These are phyloP conservation scores for Gypsophila paniculata DNA, from an alignment of 179 eudicot species.

Conservation along the genomic window DNA sequence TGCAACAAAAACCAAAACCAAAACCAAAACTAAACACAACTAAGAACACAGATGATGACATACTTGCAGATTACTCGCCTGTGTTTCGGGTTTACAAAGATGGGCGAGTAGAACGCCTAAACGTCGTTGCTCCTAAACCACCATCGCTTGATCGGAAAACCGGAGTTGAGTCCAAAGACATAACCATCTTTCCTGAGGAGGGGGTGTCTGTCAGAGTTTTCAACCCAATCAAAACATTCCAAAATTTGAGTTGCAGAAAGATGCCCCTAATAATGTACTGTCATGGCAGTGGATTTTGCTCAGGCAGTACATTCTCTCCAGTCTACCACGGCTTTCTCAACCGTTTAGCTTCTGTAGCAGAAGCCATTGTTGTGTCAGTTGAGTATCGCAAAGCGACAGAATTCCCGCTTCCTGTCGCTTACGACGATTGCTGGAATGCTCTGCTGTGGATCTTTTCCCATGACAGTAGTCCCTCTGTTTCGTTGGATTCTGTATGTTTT, in stretches of 20 bases:
- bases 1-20: slow-evolving; percentile 5
- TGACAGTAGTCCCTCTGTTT: neutral
- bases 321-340: slow-evolving; percentile 7
- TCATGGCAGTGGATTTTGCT: slow-evolving; percentile 11
- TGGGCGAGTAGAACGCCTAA: neutral
- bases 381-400: slow-evolving; percentile 15
- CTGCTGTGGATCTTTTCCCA: slow-evolving; percentile 13
- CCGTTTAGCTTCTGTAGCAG: neutral
- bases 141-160: neutral
- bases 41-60: neutral
- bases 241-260: neutral
- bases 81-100: slow-evolving; percentile 10
- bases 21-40: neutral
- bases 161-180: slow-evolving; percentile 7
- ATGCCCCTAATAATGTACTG: slow-evolving; percentile 8
- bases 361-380: neutral
- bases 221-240: slow-evolving; percentile 1
- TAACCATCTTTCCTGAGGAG: neutral
- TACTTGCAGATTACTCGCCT: slow-evolving; percentile 4
- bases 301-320: slow-evolving; percentile 8
- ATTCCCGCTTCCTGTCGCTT: slow-evolving; percentile 14
- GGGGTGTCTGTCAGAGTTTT: slow-evolving; percentile 1
- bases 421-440: slow-evolving; percentile 17
- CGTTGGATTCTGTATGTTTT: neutral
- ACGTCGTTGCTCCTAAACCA: neutral